Evolutionary conservation across 2,329 filamentous ascomycete species (phyloP).

Genomic region (Seiridium cupressi): DNA sequence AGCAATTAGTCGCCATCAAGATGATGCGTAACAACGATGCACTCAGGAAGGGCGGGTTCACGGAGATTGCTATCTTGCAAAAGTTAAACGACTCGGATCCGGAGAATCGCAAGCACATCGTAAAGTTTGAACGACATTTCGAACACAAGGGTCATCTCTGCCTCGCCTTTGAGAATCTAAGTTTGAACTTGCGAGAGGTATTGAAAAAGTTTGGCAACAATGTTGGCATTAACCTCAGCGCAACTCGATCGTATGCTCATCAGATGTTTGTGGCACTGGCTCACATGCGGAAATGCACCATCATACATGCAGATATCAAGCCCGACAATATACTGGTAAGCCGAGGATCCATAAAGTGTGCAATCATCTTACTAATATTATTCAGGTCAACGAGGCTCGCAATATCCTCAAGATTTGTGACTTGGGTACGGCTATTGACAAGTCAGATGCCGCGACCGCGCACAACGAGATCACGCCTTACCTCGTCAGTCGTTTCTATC

Average conservation of each 20-base stretch:
- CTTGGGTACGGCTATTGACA: conserved; percentile 91
- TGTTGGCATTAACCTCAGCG: conserved; percentile 84
- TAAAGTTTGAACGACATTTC: conserved; percentile 83
- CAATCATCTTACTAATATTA: conserved; percentile 22
- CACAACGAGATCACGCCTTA: conserved; percentile 89
- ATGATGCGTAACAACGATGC: conserved; percentile 97
- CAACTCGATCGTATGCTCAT: conserved; percentile 84
- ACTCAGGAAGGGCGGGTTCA: conserved; percentile 86
- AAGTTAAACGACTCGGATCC: conserved; percentile 83
- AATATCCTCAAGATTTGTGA: conserved; percentile 93
- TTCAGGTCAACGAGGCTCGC: conserved; percentile 72
- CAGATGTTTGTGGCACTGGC: conserved; percentile 91
- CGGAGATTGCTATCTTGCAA: conserved; percentile 89
- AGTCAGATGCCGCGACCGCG: conserved; percentile 69
- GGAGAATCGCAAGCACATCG: conserved; percentile 87
- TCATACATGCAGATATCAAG: conserved; percentile 94
- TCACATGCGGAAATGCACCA: conserved; percentile 86
- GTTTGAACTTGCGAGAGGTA: conserved; percentile 89
- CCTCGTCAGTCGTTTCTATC: conserved; percentile 94
- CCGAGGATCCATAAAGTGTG: neutral
- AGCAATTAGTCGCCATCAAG: conserved; percentile 87
- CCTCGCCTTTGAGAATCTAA: conserved; percentile 94
- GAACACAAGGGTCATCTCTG: conserved; percentile 95
- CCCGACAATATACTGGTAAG: conserved; percentile 90
- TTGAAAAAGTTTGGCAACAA: conserved; percentile 95